Evolutionary conservation across 768 basidiomycete species (phyloP).

Genomic region (Boletus vinaceobasis): DNA sequence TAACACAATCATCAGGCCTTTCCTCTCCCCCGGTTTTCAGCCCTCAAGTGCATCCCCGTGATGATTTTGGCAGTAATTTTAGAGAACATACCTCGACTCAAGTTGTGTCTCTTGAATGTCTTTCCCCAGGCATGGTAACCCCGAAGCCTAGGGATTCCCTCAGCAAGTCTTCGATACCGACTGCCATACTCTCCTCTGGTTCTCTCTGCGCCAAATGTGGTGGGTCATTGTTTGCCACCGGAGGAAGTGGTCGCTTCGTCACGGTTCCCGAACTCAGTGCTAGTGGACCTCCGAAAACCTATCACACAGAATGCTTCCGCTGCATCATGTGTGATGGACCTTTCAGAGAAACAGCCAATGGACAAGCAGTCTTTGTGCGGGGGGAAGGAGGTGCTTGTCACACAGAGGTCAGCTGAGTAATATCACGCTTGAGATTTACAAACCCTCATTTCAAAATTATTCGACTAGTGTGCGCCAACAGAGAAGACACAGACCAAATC

Average conservation of each 20-base stretch:
- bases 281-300: constrained; percentile 49
- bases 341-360: constrained; percentile 59
- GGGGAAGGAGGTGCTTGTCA: constrained; percentile 67
- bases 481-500: constrained; percentile 27
- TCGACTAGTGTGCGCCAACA: constrained; percentile 41
- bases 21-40: constrained; percentile 48
- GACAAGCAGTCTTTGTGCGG: constrained; percentile 70
- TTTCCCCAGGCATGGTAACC: constrained; percentile 24
- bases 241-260: constrained; percentile 62
- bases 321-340: constrained; percentile 62
- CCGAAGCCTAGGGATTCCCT: constrained; percentile 27
- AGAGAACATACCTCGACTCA: constrained; percentile 6
- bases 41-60: constrained; percentile 25
- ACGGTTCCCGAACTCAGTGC: constrained; percentile 56
- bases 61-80: constrained; percentile 6
- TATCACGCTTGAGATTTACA: neutral
- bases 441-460: constrained; percentile 5
- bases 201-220: constrained; percentile 60
- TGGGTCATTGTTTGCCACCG: constrained; percentile 52
- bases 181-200: constrained; percentile 36
- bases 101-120: constrained; percentile 8
- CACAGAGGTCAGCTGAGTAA: constrained; percentile 41
- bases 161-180: constrained; percentile 25
- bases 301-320: constrained; percentile 74
- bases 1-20: constrained; percentile 51